These are phyloP conservation scores for Babesia divergens DNA, from an alignment of 169 alveolate species.

Conservation along the genomic window DNA sequence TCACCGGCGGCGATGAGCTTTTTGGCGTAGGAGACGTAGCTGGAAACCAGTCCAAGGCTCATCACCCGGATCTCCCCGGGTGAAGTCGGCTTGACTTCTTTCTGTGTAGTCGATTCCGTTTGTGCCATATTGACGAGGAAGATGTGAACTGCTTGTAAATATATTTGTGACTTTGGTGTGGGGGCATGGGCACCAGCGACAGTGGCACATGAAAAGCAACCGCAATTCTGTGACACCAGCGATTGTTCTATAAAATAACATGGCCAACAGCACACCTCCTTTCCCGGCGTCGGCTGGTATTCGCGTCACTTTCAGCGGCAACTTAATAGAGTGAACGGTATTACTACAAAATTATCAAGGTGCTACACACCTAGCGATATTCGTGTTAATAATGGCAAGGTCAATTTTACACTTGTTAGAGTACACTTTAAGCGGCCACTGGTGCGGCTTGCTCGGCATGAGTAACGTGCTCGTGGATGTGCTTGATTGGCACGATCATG, in stretches of 20 bases:
- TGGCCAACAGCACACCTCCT: no score
- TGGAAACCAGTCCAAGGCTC: constrained; percentile 77
- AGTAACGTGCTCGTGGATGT: constrained; percentile 14
- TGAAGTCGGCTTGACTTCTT: constrained; percentile 72
- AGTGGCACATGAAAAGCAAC: no score
- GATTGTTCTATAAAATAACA: no score
- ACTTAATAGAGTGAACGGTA: no score
- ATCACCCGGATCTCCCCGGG: constrained; percentile 84
- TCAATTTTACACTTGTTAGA: no score
- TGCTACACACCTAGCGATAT: no score
- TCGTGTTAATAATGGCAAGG: no score
- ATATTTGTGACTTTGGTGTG: neutral
- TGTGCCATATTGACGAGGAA: constrained; percentile 11
- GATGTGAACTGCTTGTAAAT: neutral
- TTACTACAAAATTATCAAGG: no score
- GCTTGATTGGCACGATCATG: constrained; percentile 58
- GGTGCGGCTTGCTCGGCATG: constrained; percentile 11
- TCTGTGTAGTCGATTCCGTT: constrained; percentile 1
- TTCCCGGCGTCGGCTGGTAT: no score
- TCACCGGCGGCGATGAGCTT: constrained; percentile 73
- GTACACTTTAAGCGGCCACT: no score
- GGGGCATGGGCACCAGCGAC: neutral
- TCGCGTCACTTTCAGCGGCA: no score
- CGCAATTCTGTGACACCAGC: no score
- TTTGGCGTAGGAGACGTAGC: constrained; percentile 81